These are phyloP conservation scores for Echites panduratus DNA, from an alignment of 257 asterid species.

Conservation along the genomic window DNA sequence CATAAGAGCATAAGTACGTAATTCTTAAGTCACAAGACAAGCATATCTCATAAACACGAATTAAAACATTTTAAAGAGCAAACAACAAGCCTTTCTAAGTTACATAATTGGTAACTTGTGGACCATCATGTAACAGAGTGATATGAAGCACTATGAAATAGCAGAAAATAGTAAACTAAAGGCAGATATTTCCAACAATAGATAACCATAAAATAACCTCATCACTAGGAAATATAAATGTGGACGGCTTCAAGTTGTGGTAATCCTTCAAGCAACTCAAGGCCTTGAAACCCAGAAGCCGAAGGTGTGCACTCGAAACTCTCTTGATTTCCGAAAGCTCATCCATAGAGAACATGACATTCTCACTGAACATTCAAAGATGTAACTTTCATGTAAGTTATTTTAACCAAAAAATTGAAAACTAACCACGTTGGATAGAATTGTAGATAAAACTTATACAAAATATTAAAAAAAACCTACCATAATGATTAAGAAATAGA, in stretches of 20 bases:
- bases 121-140: not conserved
- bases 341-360: constrained; percentile 57
- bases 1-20: not conserved
- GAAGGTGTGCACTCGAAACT: constrained; percentile 71
- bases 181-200: constrained; percentile 5
- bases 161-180: not conserved
- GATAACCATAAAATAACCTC: constrained; percentile 45
- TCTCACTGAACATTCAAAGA: constrained; percentile 47
- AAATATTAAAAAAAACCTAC: not conserved
- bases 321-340: constrained; percentile 84
- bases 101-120: not conserved
- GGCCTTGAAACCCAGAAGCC: constrained; percentile 93
- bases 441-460: not conserved
- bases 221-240: constrained; percentile 86
- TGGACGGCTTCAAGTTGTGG: constrained; percentile 91
- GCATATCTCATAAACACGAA: not conserved
- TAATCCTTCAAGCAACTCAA: constrained; percentile 76
- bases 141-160: not conserved
- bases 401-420: not conserved
- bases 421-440: not conserved
- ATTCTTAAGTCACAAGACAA: not conserved
- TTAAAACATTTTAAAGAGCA: not conserved
- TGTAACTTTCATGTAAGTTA: not conserved
- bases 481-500: not conserved
- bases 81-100: not conserved